phyloP scores from a whole-genome alignment of 495 filamentous ascomycete genomes.

The Lindgomyces ingoldianus region DNA sequence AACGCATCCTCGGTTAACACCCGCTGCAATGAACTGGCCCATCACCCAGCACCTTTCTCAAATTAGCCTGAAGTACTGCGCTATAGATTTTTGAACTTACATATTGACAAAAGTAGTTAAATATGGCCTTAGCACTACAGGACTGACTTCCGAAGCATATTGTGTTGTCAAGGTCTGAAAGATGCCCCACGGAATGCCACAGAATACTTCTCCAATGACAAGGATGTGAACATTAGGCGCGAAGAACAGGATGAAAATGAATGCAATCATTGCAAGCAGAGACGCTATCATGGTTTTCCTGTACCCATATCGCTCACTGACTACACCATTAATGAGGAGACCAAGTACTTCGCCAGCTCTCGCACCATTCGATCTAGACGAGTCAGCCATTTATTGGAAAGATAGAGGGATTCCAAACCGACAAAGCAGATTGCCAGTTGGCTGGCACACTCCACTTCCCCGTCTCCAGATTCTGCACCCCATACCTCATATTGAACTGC shows the following conservation, averaged over 20 bases:
- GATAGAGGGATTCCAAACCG: background rate
- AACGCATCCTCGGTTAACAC: constrained; percentile 36
- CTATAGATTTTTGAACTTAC: background rate
- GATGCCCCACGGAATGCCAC: constrained; percentile 41
- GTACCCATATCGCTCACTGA: constrained; percentile 36
- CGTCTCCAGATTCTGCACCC: constrained; percentile 20
- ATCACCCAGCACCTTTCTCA: constrained; percentile 38
- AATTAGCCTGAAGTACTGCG: background rate
- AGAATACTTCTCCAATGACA: constrained; percentile 37
- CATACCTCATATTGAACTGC: constrained; percentile 42
- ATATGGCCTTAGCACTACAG: constrained; percentile 30
- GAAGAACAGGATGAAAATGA: constrained; percentile 43
- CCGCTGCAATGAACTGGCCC: constrained; percentile 40
- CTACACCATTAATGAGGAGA: constrained; percentile 39
- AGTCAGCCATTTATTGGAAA: constrained; percentile 1
- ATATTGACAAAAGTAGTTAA: constrained; percentile 39
- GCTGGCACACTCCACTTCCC: constrained; percentile 37
- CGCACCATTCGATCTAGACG: constrained; percentile 37
- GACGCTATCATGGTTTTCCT: constrained; percentile 34
- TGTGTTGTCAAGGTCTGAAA: constrained; percentile 41
- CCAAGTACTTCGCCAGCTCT: constrained; percentile 42
- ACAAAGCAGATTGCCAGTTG: constrained; percentile 39
- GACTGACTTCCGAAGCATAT: constrained; percentile 41
- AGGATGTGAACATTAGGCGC: constrained; percentile 35
- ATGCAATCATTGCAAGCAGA: constrained; percentile 30